Conservation (phyloP, 495 filamentous ascomycete genomes). For the Neurospora intermedia region DNA sequence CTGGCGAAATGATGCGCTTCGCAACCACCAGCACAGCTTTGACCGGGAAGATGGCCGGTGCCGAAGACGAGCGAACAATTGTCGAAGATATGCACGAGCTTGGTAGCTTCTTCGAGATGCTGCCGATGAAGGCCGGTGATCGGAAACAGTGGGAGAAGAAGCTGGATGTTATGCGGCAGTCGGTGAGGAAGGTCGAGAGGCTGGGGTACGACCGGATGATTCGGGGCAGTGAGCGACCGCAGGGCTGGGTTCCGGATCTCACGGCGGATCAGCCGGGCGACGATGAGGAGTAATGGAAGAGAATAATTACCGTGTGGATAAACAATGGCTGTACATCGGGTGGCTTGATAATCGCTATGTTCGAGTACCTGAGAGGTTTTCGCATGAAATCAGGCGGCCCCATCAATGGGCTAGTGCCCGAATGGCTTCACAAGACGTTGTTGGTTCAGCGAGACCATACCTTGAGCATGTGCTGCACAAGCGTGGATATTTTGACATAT, state of each 20-base stretch:
- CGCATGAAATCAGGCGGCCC: not conserved
- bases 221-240: constrained; percentile 76
- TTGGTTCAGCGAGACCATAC: not conserved
- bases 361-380: not conserved
- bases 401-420: not conserved
- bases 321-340: not conserved
- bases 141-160: constrained; percentile 53
- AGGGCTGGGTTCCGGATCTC: constrained; percentile 85
- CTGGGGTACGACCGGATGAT: constrained; percentile 79
- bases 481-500: not conserved
- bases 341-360: not conserved
- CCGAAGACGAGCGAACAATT: constrained; percentile 38
- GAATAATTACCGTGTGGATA: not conserved
- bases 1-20: constrained; percentile 93
- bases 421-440: not conserved
- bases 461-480: not conserved
- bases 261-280: constrained; percentile 15
- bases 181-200: constrained; percentile 89
- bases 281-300: not conserved
- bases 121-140: constrained; percentile 42
- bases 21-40: constrained; percentile 73
- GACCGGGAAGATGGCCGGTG: constrained; percentile 41
- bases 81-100: constrained; percentile 66
- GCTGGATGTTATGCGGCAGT: constrained; percentile 71
- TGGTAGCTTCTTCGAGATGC: constrained; percentile 58